Percentiles rank a stretch among this genome's conserved stretches.
Conservation (phyloP, 2,329 filamentous ascomycete species). For the Pseudogymnoascus sp. region DNA sequence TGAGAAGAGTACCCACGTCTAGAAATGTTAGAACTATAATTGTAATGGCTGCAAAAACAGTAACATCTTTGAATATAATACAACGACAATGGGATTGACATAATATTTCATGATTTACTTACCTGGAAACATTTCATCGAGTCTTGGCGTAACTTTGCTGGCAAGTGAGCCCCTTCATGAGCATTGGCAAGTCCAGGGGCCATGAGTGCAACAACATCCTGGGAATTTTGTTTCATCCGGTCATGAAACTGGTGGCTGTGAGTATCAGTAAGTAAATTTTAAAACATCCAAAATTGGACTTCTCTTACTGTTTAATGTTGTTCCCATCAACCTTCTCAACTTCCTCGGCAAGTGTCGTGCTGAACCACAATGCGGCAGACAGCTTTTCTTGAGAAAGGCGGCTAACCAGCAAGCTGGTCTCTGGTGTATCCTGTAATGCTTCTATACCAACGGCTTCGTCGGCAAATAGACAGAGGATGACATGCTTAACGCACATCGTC, state of each 20-base stretch:
- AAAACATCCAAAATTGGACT: neutral
- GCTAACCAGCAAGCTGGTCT: conserved; percentile 38
- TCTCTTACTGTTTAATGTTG: conserved; percentile 46
- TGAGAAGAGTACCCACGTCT: conserved; percentile 70
- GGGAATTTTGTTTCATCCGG: conserved; percentile 43
- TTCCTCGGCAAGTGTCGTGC: conserved; percentile 56
- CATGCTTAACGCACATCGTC: conserved; percentile 56
- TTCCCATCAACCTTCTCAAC: conserved; percentile 59
- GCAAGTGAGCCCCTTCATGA: conserved; percentile 34
- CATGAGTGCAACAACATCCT: conserved; percentile 43
- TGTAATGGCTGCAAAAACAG: conserved; percentile 8
- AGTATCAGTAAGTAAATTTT: conserved; percentile 10
- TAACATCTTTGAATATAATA: neutral
- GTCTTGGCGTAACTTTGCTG: conserved; percentile 43
- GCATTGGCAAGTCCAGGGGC: conserved; percentile 31
- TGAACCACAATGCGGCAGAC: conserved; percentile 58
- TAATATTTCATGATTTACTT: conserved; percentile 15
- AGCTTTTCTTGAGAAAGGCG: conserved; percentile 44
- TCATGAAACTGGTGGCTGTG: conserved; percentile 39
- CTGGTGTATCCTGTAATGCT: conserved; percentile 36
- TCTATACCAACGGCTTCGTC: conserved; percentile 42
- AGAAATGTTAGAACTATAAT: conserved; percentile 12
- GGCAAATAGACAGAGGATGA: conserved; percentile 51
- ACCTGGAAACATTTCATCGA: conserved; percentile 57
- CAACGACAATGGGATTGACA: conserved; percentile 12